Base-by-base conservation (phyloP, 805 yeast species). In the Starmerella khaoyaiensis region DNA sequence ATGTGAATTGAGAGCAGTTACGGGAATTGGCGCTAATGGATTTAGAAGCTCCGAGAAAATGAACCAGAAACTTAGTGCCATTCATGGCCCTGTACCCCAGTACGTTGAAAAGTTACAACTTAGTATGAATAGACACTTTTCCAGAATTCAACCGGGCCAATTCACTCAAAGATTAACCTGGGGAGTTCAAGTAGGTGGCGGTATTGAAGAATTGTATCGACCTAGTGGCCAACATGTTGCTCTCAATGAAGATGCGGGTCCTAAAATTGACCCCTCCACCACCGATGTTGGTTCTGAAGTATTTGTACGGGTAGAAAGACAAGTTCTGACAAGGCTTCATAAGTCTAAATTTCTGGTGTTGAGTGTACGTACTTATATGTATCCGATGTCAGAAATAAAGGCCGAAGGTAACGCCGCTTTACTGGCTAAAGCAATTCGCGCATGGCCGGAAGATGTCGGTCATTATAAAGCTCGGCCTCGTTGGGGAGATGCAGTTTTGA, bases 71-170 rank as follows among this genome's bases (percentile, higher is more conserved):
- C 57, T 80, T 29, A 69, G 79, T 0, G 59, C 54, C 31, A 70
- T 80, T 39, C 90, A 80, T 52, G 67, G 56, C 3, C 86, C 86
- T 0, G 90, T 79, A 3, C 90, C 90, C 0, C 71, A 68, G 39
- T 80, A 80, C 49, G 53, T 60, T 30, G 57, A 67, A 21, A 67
- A 72, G 41, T 59, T 80, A 29, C 67, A 70, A 51, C 48, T 63
- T 5, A 68, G 79, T 21, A 79, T 80, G 87, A 72, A 71, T 50
- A 68, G 67, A 44, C 78, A 74, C 51, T 79, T 80, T 53, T 61
- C 62, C 21, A 64, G 35, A 15, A 26, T 46, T 33, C 29, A 40
- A 25, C 36, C 40, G 2, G 62, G 66, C 21, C 71, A 72, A 41
- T 66, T 63, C 38, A 74, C 78, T 51, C 71, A 70, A 42, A 63